Percentiles rank a stretch among this genome's conserved stretches.
phyloP scores from a whole-genome alignment of 257 asterid species.

The Ocimum tenuiflorum region DNA sequence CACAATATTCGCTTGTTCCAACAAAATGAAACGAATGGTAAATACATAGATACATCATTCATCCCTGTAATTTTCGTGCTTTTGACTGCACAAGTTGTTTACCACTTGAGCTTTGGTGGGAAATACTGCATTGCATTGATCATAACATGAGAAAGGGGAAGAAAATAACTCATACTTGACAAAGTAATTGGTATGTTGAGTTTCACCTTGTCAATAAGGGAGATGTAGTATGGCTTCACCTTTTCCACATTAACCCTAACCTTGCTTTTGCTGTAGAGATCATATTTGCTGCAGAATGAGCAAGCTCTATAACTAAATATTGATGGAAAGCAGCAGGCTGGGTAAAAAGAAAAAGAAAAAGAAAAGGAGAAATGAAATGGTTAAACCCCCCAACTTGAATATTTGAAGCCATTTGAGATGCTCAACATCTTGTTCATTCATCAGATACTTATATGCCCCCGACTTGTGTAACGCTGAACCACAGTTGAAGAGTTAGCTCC shows the following conservation, averaged over 20 bases:
- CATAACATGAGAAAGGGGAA: neutral
- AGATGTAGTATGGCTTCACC: constrained; percentile 59
- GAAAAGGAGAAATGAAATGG: neutral
- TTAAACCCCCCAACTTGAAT: constrained; percentile 29
- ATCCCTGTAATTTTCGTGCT: neutral
- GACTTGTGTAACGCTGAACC: constrained; percentile 35
- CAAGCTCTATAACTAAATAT: neutral
- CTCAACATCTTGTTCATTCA: constrained; percentile 44
- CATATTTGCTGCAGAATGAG: constrained; percentile 32
- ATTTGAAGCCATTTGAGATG: constrained; percentile 42
- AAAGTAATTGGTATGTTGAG: neutral
- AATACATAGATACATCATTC: neutral
- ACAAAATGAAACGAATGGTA: neutral
- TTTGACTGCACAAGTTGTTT: constrained; percentile 2
- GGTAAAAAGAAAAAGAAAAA: no score
- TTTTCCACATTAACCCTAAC: constrained; percentile 21
- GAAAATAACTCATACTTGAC: neutral
- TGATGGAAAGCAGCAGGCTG: neutral
- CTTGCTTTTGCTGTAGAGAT: constrained; percentile 46
- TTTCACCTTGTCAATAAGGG: constrained; percentile 54
- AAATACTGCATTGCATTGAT: constrained; percentile 47
- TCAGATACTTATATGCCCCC: constrained; percentile 38
- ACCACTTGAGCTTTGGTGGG: constrained; percentile 62
- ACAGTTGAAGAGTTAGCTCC: neutral
- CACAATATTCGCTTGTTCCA: neutral